Evolutionary conservation across 371 early-diverging fungal species (phyloP).

Genomic region (Smittium culicis): DNA sequence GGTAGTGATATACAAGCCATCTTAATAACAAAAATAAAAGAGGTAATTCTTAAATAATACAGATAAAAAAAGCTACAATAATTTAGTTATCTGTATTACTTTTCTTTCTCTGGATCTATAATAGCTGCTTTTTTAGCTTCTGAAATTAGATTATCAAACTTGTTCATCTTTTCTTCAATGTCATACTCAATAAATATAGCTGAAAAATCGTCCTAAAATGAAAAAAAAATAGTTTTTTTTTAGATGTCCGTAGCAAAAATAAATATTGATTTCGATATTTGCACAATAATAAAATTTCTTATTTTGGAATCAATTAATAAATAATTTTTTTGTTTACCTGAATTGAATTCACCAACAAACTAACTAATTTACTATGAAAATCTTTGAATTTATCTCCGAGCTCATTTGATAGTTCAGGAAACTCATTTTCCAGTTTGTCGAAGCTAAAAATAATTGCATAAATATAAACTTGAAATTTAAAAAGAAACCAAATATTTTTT

Average conservation of each 20-base stretch:
- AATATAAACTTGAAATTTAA: too few species aligned
- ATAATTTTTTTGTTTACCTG: too few species aligned
- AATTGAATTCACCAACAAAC: background rate
- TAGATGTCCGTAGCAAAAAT: background rate
- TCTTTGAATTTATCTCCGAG: background rate
- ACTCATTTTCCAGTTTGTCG: background rate
- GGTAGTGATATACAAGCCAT: too few species aligned
- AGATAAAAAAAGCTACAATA: too few species aligned
- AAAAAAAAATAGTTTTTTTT: background rate
- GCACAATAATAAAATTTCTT: background rate
- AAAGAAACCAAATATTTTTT: too few species aligned
- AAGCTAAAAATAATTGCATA: background rate
- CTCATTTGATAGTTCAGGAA: background rate
- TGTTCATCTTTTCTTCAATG: background rate
- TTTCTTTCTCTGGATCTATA: background rate
- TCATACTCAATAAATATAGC: background rate
- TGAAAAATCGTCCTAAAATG: background rate
- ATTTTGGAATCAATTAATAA: too few species aligned
- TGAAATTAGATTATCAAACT: background rate
- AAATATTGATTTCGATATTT: background rate
- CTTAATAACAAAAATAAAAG: too few species aligned
- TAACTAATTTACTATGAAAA: background rate
- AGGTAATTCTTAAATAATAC: too few species aligned
- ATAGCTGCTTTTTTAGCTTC: background rate
- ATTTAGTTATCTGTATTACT: too few species aligned